These are phyloP conservation scores for Cryptococcus jaspeensis DNA, from an alignment of 1,284 basidiomycete species.

Conservation along the genomic window DNA sequence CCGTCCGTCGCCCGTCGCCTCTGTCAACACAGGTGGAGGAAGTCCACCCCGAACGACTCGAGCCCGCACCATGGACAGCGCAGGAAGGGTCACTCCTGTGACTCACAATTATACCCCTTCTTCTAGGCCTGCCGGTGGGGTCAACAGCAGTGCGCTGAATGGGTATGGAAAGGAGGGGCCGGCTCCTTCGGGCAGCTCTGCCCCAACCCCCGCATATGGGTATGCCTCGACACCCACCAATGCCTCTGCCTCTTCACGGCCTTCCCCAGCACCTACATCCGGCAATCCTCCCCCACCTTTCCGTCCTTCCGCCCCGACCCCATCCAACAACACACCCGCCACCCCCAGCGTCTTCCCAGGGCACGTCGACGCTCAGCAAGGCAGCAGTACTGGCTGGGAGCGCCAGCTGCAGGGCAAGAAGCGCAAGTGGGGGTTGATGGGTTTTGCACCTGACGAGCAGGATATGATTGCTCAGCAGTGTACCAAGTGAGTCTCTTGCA, in stretches of 20 bases:
- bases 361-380: constrained; percentile 15
- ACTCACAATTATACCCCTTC: too few species aligned
- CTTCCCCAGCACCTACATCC: neutral
- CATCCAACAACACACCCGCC: neutral
- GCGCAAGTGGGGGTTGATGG: constrained; percentile 25
- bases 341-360: constrained; percentile 10
- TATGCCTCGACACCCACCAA: too few species aligned
- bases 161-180: too few species aligned
- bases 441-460: constrained; percentile 20
- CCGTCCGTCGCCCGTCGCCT: too few species aligned
- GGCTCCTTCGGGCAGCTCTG: too few species aligned
- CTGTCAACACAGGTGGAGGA: constrained; percentile 9
- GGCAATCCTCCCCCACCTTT: neutral
- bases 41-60: constrained; percentile 8
- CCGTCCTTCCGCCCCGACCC: neutral
- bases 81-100: too few species aligned
- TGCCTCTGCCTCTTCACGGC: too few species aligned
- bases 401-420: constrained; percentile 18
- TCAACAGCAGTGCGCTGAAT: too few species aligned
- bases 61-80: too few species aligned
- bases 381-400: constrained; percentile 9
- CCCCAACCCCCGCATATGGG: too few species aligned
- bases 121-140: too few species aligned
- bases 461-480: constrained; percentile 11
- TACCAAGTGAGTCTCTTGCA: constrained; percentile 5